Evolutionary conservation across 2,329 filamentous ascomycete species (phyloP), one percentile per base, ranked within the genome.

Genomic region (Xylariaceae sp.): DNA sequence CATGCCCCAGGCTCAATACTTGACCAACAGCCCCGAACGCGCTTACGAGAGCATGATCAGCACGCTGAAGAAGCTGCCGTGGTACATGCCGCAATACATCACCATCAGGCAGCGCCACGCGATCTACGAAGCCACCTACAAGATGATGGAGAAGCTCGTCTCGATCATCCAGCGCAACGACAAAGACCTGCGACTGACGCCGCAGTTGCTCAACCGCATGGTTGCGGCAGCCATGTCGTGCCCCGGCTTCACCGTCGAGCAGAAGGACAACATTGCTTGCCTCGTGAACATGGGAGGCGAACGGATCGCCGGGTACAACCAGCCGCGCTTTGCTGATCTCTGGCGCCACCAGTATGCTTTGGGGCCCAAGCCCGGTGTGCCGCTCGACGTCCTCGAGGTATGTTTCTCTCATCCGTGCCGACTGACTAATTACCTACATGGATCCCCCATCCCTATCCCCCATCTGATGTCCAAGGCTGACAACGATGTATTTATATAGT

Each of bases 1-100:
- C 44, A 9, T 41, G 41, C 40, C 20, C 14, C 41, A 87, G 83
- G 84, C 83, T 12, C 81, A 82, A 0, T 88, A 83, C 66, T 80
- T 82, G 7, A 79, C 77, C 54, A 78, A 85, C 21, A 87, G 84
- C 62, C 84, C 85, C 0, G 85, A 89, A 71, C 81, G 86, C 14
- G 81, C 85, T 1, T 88, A 82, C 53, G 86, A 89, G 73, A 85
- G 80, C 67, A 75, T 89, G 65, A 86, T 89, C 63, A 86, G 83
- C 67, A 87, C 82, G 0, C 67, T 86, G 40, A 80, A 79, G 57
- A 85, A 88, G 74, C 78, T 86, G 43, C 86, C 86, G 0, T 89
- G 86, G 86, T 78, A 82, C 56, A 77, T 79, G 68, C 77, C 84
- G 1, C 71, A 82, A 2, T 63, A 76, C 50, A 83, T 88, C 72